Percentiles rank a stretch among this genome's conserved stretches.
These are phyloP conservation scores for Nicotiana otophora DNA, from an alignment of 257 asterid species.

Conservation along the genomic window DNA sequence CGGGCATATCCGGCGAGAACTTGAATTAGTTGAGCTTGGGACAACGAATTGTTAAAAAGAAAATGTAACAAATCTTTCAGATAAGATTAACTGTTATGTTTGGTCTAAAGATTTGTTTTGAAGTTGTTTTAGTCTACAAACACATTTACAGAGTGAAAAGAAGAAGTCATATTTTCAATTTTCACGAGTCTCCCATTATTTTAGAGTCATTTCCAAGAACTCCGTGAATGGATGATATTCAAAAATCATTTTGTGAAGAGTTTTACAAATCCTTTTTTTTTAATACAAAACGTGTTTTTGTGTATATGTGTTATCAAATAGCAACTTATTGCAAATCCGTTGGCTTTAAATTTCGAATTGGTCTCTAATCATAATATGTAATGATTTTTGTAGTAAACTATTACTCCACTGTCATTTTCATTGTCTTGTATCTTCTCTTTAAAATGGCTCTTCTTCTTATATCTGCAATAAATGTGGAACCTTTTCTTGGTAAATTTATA, in stretches of 20 bases:
- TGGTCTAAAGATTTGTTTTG: not conserved
- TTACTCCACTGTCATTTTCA: not conserved
- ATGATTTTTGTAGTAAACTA: too few relatives aligned
- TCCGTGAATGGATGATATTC: not conserved
- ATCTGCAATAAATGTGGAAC: not conserved
- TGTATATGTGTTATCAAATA: not conserved
- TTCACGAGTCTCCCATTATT: slow-evolving; percentile 2
- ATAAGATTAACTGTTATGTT: not conserved
- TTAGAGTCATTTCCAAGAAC: not conserved
- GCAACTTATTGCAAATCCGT: not conserved
- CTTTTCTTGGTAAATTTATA: not conserved
- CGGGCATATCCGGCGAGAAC: not conserved
- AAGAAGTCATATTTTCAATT: not conserved
- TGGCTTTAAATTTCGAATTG: too few relatives aligned
- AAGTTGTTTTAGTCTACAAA: not conserved
- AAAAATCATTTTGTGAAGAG: not conserved
- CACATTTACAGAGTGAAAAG: not conserved
- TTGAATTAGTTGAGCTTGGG: not conserved
- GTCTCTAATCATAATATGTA: too few relatives aligned
- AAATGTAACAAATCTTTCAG: not conserved
- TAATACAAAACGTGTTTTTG: not conserved
- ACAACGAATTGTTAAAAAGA: not conserved
- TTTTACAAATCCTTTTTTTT: not conserved
- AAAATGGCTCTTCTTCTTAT: not conserved
- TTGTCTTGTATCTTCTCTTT: not conserved